A percentile compares a stretch with the other conserved stretches of the same genome.
Evolutionary conservation across 352 stramenopile genomes (phyloP).

Genomic region (Phytophthora foliorum): DNA sequence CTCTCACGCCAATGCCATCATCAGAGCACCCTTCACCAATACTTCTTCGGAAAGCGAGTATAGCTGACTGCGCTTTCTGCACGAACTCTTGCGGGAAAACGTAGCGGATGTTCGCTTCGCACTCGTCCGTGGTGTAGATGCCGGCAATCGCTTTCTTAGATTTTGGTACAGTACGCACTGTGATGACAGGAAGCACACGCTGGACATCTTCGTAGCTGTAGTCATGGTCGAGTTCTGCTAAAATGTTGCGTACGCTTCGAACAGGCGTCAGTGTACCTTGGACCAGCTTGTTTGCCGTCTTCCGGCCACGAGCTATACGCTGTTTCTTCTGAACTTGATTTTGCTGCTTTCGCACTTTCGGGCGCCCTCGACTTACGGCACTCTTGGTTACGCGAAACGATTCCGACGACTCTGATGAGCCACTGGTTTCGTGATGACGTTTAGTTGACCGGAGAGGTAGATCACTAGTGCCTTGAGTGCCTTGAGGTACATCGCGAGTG

Average conservation of each 20-base stretch:
- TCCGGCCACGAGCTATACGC: neutral
- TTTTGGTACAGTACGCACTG: neutral
- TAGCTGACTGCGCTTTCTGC: constrained; percentile 8
- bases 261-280: constrained; percentile 11
- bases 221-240: neutral
- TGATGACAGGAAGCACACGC: neutral
- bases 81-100: constrained; percentile 9
- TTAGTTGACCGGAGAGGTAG: neutral
- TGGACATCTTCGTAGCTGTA: constrained; percentile 8
- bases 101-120: constrained; percentile 1
- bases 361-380: neutral
- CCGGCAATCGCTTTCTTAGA: constrained; percentile 13
- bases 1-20: neutral
- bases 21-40: neutral
- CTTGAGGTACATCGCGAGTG: no score
- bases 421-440: constrained; percentile 1
- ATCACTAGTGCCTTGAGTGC: neutral
- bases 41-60: neutral
- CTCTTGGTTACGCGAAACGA: constrained; percentile 10
- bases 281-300: neutral
- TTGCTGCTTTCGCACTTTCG: constrained; percentile 8
- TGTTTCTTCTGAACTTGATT: neutral
- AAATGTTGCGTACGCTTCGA: constrained; percentile 3
- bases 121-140: neutral
- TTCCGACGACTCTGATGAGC: constrained; percentile 6